These are phyloP conservation scores for Mycocalia duriaeana DNA, from an alignment of 1,284 basidiomycete species.

Conservation along the genomic window DNA sequence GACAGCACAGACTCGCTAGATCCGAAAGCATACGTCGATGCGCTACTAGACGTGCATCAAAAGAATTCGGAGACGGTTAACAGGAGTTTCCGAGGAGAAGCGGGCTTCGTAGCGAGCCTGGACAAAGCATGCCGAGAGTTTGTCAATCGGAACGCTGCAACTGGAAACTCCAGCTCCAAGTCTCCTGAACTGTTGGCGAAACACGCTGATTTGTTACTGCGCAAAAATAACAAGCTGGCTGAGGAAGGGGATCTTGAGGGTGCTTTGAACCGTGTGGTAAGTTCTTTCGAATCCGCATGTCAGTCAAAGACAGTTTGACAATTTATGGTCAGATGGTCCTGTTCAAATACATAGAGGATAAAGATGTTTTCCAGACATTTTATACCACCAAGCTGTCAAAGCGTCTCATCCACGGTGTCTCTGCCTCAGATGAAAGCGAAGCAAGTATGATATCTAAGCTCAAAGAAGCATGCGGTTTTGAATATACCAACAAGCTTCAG, in stretches of 20 bases:
- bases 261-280: slow-evolving; percentile 85
- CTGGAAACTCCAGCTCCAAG: slow-evolving; percentile 77
- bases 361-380: slow-evolving; percentile 99
- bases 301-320: slow-evolving; percentile 3
- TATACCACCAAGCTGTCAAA: slow-evolving; percentile 96
- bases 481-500: slow-evolving; percentile 97
- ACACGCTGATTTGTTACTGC: slow-evolving; percentile 86
- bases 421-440: slow-evolving; percentile 95
- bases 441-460: slow-evolving; percentile 98
- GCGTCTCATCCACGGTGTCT: slow-evolving; percentile 88
- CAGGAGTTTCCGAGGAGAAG: slow-evolving; percentile 89
- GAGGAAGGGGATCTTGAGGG: slow-evolving; percentile 90
- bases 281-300: slow-evolving; percentile 21
- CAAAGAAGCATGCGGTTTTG: slow-evolving; percentile 97
- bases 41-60: slow-evolving; percentile 85
- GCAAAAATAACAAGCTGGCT: slow-evolving; percentile 94
- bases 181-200: slow-evolving; percentile 94
- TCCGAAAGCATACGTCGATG: slow-evolving; percentile 93
- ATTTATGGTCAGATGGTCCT: slow-evolving; percentile 77
- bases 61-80: slow-evolving; percentile 91
- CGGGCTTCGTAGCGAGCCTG: slow-evolving; percentile 91
- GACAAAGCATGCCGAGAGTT: slow-evolving; percentile 97
- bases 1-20: slow-evolving; percentile 64
- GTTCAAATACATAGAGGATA: slow-evolving; percentile 99
- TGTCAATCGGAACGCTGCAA: slow-evolving; percentile 92